A percentile compares a stretch with the other conserved stretches of the same genome.
phyloP scores from a whole-genome alignment of 2,329 filamentous ascomycete species.

The Colletotrichum theobromicola region DNA sequence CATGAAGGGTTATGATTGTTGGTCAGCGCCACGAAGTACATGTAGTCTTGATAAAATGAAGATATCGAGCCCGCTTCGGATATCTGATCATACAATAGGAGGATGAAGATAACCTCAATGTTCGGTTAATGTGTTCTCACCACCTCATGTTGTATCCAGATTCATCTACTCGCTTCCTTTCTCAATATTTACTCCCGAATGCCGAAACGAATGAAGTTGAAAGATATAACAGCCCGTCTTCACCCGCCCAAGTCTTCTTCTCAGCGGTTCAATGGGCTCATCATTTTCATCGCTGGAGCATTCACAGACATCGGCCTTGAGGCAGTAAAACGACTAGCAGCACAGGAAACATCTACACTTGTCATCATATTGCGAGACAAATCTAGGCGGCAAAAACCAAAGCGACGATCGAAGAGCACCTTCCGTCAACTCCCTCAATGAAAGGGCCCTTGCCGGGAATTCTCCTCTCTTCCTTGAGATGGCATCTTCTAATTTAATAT shows the following conservation, averaged over 20 bases:
- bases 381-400: neutral
- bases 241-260: neutral
- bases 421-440: neutral
- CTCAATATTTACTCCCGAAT: neutral
- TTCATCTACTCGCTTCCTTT: neutral
- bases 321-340: neutral
- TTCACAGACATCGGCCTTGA: neutral
- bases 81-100: neutral
- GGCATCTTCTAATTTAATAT: neutral
- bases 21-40: neutral
- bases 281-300: neutral
- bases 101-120: neutral
- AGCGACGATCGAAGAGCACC: neutral
- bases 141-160: neutral
- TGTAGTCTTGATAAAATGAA: neutral
- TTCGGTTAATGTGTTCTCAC: neutral
- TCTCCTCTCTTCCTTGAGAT: neutral
- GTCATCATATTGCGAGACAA: neutral
- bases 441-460: neutral
- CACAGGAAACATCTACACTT: neutral
- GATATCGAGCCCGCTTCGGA: neutral
- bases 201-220: neutral
- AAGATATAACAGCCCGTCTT: neutral
- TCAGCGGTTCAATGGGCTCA: neutral
- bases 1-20: rapidly evolving